phyloP scores from a whole-genome alignment of 805 yeast species.

The Saturnispora sanitii region DNA sequence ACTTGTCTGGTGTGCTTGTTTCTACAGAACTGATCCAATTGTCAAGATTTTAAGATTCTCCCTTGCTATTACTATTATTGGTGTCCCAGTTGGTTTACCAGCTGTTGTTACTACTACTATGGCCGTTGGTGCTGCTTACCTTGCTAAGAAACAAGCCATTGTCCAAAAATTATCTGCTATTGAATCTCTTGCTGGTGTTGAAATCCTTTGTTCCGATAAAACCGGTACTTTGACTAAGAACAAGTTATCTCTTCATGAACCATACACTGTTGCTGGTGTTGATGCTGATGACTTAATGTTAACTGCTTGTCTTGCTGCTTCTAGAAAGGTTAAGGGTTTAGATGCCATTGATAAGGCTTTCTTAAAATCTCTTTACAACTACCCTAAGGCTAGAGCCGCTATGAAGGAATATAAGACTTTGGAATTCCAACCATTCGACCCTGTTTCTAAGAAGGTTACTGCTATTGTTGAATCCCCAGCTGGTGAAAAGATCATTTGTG shows the following conservation, averaged over 20 bases:
- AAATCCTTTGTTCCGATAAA: conserved; percentile 94
- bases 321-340: conserved; percentile 96
- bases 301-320: conserved; percentile 96
- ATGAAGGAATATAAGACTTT: conserved; percentile 88
- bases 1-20: conserved; percentile 86
- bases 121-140: conserved; percentile 99
- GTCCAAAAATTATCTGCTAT: conserved; percentile 94
- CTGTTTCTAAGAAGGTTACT: conserved; percentile 93
- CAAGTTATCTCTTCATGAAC: conserved; percentile 92
- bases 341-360: conserved; percentile 97
- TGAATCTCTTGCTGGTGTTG: conserved; percentile 96
- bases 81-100: conserved; percentile 98
- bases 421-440: conserved; percentile 96
- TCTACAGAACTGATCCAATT: conserved; percentile 85
- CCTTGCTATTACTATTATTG: conserved; percentile 90
- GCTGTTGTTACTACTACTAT: conserved; percentile 97
- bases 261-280: conserved; percentile 96
- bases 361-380: conserved; percentile 76
- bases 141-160: conserved; percentile 94
- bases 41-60: conserved; percentile 87
- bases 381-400: conserved; percentile 90
- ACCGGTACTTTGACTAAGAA: conserved; percentile 97
- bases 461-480: conserved; percentile 94
- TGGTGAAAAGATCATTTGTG: conserved; percentile 91
- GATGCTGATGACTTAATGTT: conserved; percentile 93